These are phyloP conservation scores for Phytomonas sp. DNA, from an alignment of 208 protist genomes.

Conservation along the genomic window DNA sequence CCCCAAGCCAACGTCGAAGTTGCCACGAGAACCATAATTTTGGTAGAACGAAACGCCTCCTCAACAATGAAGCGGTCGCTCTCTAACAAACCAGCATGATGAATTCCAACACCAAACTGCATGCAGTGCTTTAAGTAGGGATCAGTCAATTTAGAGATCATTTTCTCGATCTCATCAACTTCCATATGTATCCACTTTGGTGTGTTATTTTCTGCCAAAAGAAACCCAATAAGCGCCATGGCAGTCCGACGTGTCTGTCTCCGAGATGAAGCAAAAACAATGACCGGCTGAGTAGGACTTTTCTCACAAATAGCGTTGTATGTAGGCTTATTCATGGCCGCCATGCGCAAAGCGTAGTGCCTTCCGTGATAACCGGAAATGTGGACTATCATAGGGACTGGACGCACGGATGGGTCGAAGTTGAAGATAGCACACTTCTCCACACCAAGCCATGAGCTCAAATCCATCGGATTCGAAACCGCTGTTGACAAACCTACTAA, in stretches of 20 bases:
- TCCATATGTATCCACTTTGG: slow-evolving; percentile 90
- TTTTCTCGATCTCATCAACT: slow-evolving; percentile 79
- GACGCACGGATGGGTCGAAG: slow-evolving; percentile 97
- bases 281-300: slow-evolving; percentile 92
- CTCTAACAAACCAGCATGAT: slow-evolving; percentile 96
- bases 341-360: slow-evolving; percentile 98
- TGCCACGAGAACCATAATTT: slow-evolving; percentile 97
- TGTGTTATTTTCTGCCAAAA: slow-evolving; percentile 89
- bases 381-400: slow-evolving; percentile 96
- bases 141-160: slow-evolving; percentile 74
- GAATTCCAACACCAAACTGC: slow-evolving; percentile 98
- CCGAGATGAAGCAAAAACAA: slow-evolving; percentile 99
- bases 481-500: slow-evolving; percentile 98
- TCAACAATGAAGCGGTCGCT: slow-evolving; percentile 89
- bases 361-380: slow-evolving; percentile 95
- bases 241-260: slow-evolving; percentile 98
- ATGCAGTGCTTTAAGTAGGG: slow-evolving; percentile 92
- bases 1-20: slow-evolving; percentile 99
- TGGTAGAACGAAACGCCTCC: slow-evolving; percentile 89
- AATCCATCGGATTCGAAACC: slow-evolving; percentile 97
- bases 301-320: slow-evolving; percentile 96
- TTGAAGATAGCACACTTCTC: slow-evolving; percentile 95
- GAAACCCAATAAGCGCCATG: slow-evolving; percentile 95
- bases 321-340: slow-evolving; percentile 99
- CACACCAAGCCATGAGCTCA: slow-evolving; percentile 98